Conservation (phyloP, 2,329 filamentous ascomycete genomes). For the Keithomyces neogunnii region DNA sequence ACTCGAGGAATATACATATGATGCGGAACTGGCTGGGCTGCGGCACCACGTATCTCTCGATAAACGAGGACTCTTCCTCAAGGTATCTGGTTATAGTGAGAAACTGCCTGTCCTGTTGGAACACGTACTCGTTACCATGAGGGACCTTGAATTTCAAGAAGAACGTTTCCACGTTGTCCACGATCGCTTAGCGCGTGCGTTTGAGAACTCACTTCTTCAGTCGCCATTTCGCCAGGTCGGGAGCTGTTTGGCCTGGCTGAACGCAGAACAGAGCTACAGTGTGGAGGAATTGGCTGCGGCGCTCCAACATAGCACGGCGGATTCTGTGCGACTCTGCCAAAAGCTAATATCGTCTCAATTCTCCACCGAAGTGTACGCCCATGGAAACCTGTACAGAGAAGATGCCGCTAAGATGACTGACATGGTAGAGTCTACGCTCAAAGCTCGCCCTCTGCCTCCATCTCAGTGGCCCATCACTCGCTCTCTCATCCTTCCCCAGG, state of each 20-base stretch:
- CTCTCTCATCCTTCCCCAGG: slow-evolving; percentile 67
- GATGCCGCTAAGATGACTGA: slow-evolving; percentile 81
- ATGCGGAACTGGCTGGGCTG: slow-evolving; percentile 85
- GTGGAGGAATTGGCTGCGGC: slow-evolving; percentile 75
- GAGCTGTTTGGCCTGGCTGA: slow-evolving; percentile 74
- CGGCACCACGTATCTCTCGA: slow-evolving; percentile 72
- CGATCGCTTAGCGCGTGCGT: slow-evolving; percentile 66
- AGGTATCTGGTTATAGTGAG: slow-evolving; percentile 88
- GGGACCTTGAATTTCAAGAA: slow-evolving; percentile 74
- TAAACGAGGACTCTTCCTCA: slow-evolving; percentile 64
- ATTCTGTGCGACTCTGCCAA: slow-evolving; percentile 69
- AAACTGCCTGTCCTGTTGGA: slow-evolving; percentile 87
- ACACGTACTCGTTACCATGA: slow-evolving; percentile 77
- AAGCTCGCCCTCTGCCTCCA: slow-evolving; percentile 63
- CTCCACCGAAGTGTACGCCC: slow-evolving; percentile 79
- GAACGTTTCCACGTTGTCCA: slow-evolving; percentile 89
- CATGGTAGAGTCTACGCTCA: slow-evolving; percentile 69
- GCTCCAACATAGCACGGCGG: slow-evolving; percentile 62
- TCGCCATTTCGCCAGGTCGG: slow-evolving; percentile 85
- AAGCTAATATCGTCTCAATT: slow-evolving; percentile 74
- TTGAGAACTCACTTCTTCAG: slow-evolving; percentile 80
- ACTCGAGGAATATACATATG: slow-evolving; percentile 88
- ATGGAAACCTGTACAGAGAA: slow-evolving; percentile 91
- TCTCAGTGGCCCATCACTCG: slow-evolving; percentile 74
- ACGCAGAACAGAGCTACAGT: slow-evolving; percentile 66